A percentile compares a stretch with the other conserved stretches of the same genome.
phyloP scores from a whole-genome alignment of 495 filamentous ascomycete species.

The Daldinia decipiens region DNA sequence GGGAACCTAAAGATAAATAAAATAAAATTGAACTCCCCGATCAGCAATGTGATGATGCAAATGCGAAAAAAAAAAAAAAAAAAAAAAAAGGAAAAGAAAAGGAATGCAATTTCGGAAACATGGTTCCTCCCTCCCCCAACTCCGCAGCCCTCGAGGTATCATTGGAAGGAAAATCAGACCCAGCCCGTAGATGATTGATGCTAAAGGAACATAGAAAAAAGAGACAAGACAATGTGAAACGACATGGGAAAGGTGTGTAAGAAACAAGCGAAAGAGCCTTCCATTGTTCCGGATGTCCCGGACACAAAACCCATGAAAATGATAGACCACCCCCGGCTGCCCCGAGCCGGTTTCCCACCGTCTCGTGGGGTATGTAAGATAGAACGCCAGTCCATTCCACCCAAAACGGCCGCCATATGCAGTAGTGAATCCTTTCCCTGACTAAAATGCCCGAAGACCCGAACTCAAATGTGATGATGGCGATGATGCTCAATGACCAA shows the following conservation, averaged over 20 bases:
- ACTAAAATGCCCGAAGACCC: slow-evolving; percentile 33
- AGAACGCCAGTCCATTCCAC: slow-evolving; percentile 41
- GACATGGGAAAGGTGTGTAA: slow-evolving; percentile 22
- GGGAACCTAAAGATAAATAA: slow-evolving; percentile 30
- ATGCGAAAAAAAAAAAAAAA: slow-evolving; percentile 23
- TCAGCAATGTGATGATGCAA: slow-evolving; percentile 43
- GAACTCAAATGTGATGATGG: slow-evolving; percentile 24
- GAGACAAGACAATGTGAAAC: slow-evolving; percentile 29
- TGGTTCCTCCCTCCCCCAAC: slow-evolving; percentile 29
- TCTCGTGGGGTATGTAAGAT: slow-evolving; percentile 23
- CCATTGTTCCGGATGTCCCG: slow-evolving; percentile 25
- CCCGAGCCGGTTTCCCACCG: slow-evolving; percentile 23
- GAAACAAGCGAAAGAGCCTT: slow-evolving; percentile 32
- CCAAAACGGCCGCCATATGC: slow-evolving; percentile 41
- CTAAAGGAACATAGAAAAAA: slow-evolving; percentile 30
- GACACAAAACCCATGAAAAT: slow-evolving; percentile 21
- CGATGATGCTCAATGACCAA: slow-evolving; percentile 17
- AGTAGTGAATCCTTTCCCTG: slow-evolving; percentile 27
- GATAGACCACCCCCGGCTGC: slow-evolving; percentile 14
- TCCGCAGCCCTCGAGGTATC: slow-evolving; percentile 49
- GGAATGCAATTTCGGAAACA: slow-evolving; percentile 25
- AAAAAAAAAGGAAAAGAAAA: slow-evolving; percentile 2
- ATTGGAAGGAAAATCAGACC: slow-evolving; percentile 44
- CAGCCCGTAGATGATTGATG: slow-evolving; percentile 40
- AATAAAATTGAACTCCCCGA: slow-evolving; percentile 37